Evolutionary conservation across 768 basidiomycete species (phyloP).

Genomic region (Lactifluus subvellereus): DNA sequence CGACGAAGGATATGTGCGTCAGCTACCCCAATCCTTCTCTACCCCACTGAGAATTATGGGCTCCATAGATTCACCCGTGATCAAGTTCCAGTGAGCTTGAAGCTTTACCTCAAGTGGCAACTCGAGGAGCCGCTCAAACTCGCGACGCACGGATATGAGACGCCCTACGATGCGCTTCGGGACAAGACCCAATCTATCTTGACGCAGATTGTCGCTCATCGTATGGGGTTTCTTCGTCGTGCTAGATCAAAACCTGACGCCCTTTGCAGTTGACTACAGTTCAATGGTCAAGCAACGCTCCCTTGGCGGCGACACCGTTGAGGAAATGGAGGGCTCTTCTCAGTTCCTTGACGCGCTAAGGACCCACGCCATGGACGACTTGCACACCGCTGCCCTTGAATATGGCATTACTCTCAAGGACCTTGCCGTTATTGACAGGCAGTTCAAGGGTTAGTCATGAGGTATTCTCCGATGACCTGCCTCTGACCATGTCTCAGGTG

Average conservation of each 20-base stretch:
- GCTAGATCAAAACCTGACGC: background rate
- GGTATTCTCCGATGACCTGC: background rate
- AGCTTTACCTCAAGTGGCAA: constrained; percentile 78
- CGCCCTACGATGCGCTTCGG: constrained; percentile 69
- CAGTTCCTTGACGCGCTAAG: constrained; percentile 79
- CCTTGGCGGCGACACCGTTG: constrained; percentile 67
- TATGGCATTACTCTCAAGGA: constrained; percentile 83
- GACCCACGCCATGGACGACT: constrained; percentile 81
- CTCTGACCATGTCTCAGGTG: constrained; percentile 33
- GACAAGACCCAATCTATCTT: constrained; percentile 86
- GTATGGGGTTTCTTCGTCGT: constrained; percentile 42
- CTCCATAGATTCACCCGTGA: constrained; percentile 67
- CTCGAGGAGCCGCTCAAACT: constrained; percentile 52
- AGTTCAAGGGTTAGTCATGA: constrained; percentile 59
- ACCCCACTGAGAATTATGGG: background rate
- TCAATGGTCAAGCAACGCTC: constrained; percentile 76
- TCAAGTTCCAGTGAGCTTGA: constrained; percentile 80
- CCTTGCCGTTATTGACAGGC: constrained; percentile 79
- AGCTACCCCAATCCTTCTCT: background rate
- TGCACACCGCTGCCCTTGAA: constrained; percentile 74
- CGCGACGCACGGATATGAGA: constrained; percentile 77
- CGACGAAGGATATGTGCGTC: constrained; percentile 77
- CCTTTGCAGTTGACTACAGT: constrained; percentile 43
- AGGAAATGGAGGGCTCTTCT: constrained; percentile 64
- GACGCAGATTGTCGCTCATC: constrained; percentile 80